These are phyloP conservation scores for Diplotaxis tenuifolia DNA, from an alignment of 345 rosid genomes.

Conservation along the genomic window DNA sequence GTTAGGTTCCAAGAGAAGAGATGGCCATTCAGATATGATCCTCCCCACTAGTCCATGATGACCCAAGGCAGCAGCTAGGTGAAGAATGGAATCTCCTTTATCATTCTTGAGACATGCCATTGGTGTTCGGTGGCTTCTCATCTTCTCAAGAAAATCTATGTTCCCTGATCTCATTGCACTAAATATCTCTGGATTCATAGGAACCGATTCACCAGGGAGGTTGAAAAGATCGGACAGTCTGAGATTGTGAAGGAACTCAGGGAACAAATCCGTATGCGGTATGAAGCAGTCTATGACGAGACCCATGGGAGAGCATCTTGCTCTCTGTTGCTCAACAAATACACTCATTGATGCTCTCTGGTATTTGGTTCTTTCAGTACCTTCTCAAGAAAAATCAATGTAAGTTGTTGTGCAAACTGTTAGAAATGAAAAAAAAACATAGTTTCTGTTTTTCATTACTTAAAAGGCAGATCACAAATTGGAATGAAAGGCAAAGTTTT, in stretches of 20 bases:
- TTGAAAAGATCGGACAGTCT: neutral
- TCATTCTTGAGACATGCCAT: neutral
- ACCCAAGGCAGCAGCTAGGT: slow-evolving; percentile 11
- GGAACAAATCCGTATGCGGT: neutral
- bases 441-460: too few species aligned
- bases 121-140: neutral
- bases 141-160: neutral
- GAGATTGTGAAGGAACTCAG: neutral
- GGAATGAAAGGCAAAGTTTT: too few species aligned
- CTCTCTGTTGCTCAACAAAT: neutral
- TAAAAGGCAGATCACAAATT: too few species aligned
- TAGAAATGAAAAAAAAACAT: too few species aligned
- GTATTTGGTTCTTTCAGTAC: neutral
- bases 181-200: neutral
- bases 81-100: neutral
- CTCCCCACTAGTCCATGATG: neutral
- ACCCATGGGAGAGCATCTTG: neutral
- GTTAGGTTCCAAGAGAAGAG: neutral
- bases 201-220: neutral
- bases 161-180: neutral
- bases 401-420: too few species aligned
- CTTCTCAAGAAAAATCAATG: too few species aligned
- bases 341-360: neutral
- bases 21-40: neutral
- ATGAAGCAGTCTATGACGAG: neutral